phyloP scores from a whole-genome alignment of 495 filamentous ascomycete genomes.

The Penicillium longicatenatum region DNA sequence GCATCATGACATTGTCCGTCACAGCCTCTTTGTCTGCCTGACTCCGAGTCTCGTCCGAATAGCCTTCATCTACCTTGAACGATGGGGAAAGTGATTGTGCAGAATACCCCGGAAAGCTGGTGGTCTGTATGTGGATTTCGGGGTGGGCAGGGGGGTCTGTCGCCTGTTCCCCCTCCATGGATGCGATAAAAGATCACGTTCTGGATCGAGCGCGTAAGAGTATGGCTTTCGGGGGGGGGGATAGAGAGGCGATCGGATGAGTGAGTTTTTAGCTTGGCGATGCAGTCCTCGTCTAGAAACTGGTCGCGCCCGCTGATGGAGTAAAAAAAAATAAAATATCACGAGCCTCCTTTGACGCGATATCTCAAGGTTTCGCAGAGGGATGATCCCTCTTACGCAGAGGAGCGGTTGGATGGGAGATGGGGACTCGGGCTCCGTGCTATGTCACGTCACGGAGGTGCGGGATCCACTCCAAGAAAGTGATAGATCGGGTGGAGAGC shows the following conservation, averaged over 20 bases:
- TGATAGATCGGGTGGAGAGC: slow-evolving; percentile 19
- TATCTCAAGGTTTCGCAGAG: slow-evolving; percentile 3
- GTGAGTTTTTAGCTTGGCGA: neutral
- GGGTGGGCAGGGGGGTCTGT: slow-evolving; percentile 25
- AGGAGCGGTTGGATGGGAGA: slow-evolving; percentile 10
- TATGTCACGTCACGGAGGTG: slow-evolving; percentile 25
- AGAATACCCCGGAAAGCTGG: slow-evolving; percentile 29
- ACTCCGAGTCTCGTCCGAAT: slow-evolving; percentile 64
- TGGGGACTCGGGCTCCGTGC: slow-evolving; percentile 9
- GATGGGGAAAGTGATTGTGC: slow-evolving; percentile 42
- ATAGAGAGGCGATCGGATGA: neutral
- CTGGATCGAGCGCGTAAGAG: neutral
- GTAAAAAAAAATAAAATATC: neutral
- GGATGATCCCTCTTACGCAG: slow-evolving; percentile 16
- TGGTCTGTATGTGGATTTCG: slow-evolving; percentile 28
- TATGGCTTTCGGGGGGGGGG: neutral
- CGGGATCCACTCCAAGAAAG: slow-evolving; percentile 18
- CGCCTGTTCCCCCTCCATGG: slow-evolving; percentile 38
- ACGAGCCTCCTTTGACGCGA: neutral
- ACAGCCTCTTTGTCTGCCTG: slow-evolving; percentile 48
- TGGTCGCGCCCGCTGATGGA: neutral
- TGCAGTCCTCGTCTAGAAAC: neutral
- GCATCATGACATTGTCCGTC: slow-evolving; percentile 42
- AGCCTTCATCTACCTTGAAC: slow-evolving; percentile 65
- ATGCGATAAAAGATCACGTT: slow-evolving; percentile 9